Conservation (phyloP, 208 protist genomes). For the Trypanosoma vivax region DNA sequence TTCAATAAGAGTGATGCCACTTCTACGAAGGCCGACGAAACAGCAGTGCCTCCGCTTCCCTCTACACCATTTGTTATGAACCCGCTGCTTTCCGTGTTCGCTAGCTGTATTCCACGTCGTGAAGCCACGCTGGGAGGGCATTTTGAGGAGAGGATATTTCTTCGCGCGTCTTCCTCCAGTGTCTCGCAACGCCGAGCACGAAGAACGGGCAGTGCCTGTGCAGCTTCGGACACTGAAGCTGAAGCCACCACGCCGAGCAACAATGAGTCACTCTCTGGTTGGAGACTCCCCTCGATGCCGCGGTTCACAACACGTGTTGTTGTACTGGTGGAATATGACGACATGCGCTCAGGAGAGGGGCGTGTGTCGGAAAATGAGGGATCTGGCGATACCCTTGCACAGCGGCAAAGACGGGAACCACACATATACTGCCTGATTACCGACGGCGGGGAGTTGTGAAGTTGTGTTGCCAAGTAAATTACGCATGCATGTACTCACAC, state of each 20-base stretch:
- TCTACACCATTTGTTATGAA: slow-evolving; percentile 46
- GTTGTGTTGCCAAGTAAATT: too few relatives aligned
- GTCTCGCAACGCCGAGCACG: slow-evolving; percentile 1
- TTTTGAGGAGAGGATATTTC: slow-evolving; percentile 13
- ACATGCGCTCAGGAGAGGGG: slow-evolving; percentile 39
- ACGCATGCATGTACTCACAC: too few relatives aligned
- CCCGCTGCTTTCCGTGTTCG: slow-evolving; percentile 69
- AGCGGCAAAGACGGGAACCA: slow-evolving; percentile 6
- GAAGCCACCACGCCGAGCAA: background rate
- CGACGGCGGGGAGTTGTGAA: slow-evolving; percentile 58
- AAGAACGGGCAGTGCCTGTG: background rate
- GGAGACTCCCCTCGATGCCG: slow-evolving; percentile 47
- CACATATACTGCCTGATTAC: slow-evolving; percentile 72
- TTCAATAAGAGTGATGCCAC: background rate
- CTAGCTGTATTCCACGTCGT: slow-evolving; percentile 66
- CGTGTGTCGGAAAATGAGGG: slow-evolving; percentile 13
- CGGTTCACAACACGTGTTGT: slow-evolving; percentile 72
- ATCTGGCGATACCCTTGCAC: background rate
- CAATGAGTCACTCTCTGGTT: slow-evolving; percentile 19
- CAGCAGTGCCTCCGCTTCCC: slow-evolving; percentile 2
- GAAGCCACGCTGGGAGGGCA: slow-evolving; percentile 43
- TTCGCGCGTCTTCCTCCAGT: background rate
- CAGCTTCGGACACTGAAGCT: background rate
- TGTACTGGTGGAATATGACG: slow-evolving; percentile 73
- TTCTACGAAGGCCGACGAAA: background rate